Evolutionary conservation across 768 basidiomycete genomes (phyloP), one percentile per base, ranked within the genome.

Genomic region (Peribolospora kevripleyi): DNA sequence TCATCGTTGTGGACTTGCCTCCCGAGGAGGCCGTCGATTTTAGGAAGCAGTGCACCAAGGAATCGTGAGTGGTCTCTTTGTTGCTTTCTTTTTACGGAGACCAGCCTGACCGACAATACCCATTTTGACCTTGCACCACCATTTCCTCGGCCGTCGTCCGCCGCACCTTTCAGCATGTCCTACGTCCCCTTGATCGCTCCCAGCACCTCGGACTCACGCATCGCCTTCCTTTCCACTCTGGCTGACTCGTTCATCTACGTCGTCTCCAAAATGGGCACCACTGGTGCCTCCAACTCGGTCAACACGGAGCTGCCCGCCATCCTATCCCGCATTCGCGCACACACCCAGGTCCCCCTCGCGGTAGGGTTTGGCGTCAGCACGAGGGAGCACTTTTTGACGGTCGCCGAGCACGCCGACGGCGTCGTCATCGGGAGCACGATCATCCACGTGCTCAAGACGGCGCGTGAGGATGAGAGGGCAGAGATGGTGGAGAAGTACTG

Each of bases 261-360:
- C 50, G 90, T 95, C n/a, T 93, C 90, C 50, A 91, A 86, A 73
- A 98, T 98, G 93, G 93, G 93, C 10, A 93, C 86, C 2, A 98
- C 93, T 2, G 93, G 93, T 40, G 93, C 91, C 6, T 83, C 84
- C 2, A 79, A 76, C 48, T 70, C 74, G 46, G 76, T 76, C 9
- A 71, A 69, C 0, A 76, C 93, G 64, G 88, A 87, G 60, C 78
- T 97, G 2, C 84, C 88, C 2, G 77, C 81, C 57, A 81, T 95
- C 60, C 76, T 98, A 52, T 70, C 75, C 36, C 80, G 86, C 42
- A 81, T 98, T 50, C 80, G 83, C 48, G 71, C 48, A 8, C 76
- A 79, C 65, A 75, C 87, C 48, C 71, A 74, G 9, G 76, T 84
- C 7, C 86, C 93, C 3, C 73, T 98, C 50, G 91, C 87, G 3